phyloP scores from a whole-genome alignment of 192 early-diverging fungal species.

The Pilobolus umbonatus region DNA sequence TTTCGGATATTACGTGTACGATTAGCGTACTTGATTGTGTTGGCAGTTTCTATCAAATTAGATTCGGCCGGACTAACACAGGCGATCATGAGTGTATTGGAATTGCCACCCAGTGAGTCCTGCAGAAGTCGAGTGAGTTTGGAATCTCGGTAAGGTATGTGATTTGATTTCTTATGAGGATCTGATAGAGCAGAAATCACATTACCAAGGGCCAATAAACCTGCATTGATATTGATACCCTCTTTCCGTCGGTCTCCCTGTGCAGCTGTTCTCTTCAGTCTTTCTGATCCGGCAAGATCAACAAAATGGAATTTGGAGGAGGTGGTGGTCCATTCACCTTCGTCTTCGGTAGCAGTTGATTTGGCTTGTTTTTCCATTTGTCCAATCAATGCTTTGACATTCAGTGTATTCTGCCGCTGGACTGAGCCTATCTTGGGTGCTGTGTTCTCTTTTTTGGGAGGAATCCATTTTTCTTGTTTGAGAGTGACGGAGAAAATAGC shows the following conservation, averaged over 20 bases:
- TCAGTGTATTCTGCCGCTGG: slow-evolving; percentile 12
- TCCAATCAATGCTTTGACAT: slow-evolving; percentile 25
- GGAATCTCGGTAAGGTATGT: slow-evolving; percentile 95
- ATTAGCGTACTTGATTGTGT: slow-evolving; percentile 95
- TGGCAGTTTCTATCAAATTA: slow-evolving; percentile 88
- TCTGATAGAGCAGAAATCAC: slow-evolving; percentile 97
- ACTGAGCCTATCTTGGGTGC: slow-evolving; percentile 2
- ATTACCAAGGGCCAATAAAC: slow-evolving; percentile 92
- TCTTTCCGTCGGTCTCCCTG: slow-evolving; percentile 91
- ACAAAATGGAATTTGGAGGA: slow-evolving; percentile 98
- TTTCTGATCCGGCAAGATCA: slow-evolving; percentile 95
- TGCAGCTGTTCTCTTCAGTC: slow-evolving; percentile 89
- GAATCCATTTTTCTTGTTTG: slow-evolving; percentile 63
- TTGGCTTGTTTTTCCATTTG: slow-evolving; percentile 30
- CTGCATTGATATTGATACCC: slow-evolving; percentile 96
- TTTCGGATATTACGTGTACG: slow-evolving; percentile 96
- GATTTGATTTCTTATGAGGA: slow-evolving; percentile 47
- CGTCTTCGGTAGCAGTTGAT: slow-evolving; percentile 19
- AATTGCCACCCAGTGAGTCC: slow-evolving; percentile 93
- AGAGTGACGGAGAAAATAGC: slow-evolving; percentile 94
- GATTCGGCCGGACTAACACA: slow-evolving; percentile 84
- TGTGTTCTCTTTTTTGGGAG: neutral
- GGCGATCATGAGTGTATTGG: slow-evolving; percentile 91
- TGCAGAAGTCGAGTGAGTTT: slow-evolving; percentile 96
- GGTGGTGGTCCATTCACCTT: slow-evolving; percentile 53